Evolutionary conservation across 2,329 filamentous ascomycete species (phyloP).

Genomic region (Aspergillus vadensis): DNA sequence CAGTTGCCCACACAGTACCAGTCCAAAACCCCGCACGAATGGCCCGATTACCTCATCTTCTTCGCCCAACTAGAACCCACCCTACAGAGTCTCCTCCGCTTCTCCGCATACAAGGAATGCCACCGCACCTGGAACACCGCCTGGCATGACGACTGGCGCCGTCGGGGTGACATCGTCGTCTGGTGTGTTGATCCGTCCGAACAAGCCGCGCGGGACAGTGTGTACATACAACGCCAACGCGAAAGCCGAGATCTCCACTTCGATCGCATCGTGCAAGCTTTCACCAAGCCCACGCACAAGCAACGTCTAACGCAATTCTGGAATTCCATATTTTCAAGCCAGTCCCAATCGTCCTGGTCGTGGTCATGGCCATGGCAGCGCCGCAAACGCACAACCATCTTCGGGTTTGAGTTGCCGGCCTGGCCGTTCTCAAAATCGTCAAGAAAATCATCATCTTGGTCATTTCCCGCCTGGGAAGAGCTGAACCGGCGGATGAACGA

Average conservation of each 20-base stretch:
- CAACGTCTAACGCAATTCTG: slow-evolving; percentile 12
- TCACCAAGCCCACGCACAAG: slow-evolving; percentile 30
- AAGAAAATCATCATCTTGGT: slow-evolving; percentile 6
- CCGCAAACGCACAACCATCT: slow-evolving; percentile 12
- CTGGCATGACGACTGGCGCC: slow-evolving; percentile 64
- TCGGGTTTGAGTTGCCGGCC: slow-evolving; percentile 17
- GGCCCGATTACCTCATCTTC: slow-evolving; percentile 55
- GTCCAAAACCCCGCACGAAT: slow-evolving; percentile 34
- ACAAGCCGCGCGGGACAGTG: slow-evolving; percentile 39
- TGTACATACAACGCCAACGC: background rate
- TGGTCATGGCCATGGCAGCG: slow-evolving; percentile 29
- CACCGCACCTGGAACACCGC: slow-evolving; percentile 63
- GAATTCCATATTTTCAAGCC: slow-evolving; percentile 5
- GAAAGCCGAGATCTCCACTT: slow-evolving; percentile 28
- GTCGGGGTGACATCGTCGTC: slow-evolving; percentile 63
- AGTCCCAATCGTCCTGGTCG: slow-evolving; percentile 18
- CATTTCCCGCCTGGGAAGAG: slow-evolving; percentile 1
- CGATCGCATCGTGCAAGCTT: slow-evolving; percentile 37
- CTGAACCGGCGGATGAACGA: background rate
- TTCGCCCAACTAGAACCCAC: slow-evolving; percentile 60
- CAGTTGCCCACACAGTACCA: slow-evolving; percentile 1
- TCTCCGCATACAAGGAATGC: slow-evolving; percentile 58
- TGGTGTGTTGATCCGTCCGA: slow-evolving; percentile 53
- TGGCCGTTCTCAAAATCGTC: slow-evolving; percentile 13
- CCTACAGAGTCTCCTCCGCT: slow-evolving; percentile 47